A percentile compares a stretch with the other conserved stretches of the same genome.
Evolutionary conservation across 306 rosid species (phyloP).

Genomic region (Hippophae tibetana): DNA sequence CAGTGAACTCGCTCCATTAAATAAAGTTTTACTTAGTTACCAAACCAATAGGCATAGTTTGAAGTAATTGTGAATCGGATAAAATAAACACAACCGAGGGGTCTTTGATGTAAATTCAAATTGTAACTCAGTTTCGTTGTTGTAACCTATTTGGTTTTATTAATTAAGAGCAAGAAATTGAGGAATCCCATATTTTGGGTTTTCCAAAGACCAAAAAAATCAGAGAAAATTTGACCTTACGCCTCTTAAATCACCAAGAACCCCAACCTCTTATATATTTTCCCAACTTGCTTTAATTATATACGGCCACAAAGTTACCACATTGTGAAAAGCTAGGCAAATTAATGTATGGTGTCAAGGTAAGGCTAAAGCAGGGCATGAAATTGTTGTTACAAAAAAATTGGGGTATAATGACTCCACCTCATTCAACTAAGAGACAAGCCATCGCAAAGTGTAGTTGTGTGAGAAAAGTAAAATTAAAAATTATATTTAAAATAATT

Average conservation of each 20-base stretch:
- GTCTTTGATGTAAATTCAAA: no score
- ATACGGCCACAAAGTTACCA: neutral
- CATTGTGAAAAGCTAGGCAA: neutral
- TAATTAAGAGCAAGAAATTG: conserved; percentile 33
- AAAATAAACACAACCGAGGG: no score
- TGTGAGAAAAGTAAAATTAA: no score
- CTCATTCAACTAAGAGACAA: no score
- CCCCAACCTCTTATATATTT: neutral
- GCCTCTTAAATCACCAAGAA: neutral
- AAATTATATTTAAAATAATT: no score
- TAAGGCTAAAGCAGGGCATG: no score
- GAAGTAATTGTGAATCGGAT: neutral
- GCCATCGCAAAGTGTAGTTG: no score
- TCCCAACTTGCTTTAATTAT: neutral
- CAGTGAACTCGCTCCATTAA: conserved; percentile 25
- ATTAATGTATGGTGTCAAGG: neutral
- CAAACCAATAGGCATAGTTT: conserved; percentile 32
- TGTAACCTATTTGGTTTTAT: conserved; percentile 28
- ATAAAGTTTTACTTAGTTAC: conserved; percentile 33
- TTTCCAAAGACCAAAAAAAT: conserved; percentile 36
- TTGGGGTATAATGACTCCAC: no score
- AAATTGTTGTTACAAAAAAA: no score
- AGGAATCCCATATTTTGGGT: conserved; percentile 34
- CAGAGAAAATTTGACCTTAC: conserved; percentile 32
- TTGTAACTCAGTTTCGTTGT: conserved; percentile 14